Percentiles rank a stretch among this genome's conserved stretches.
phyloP scores from a whole-genome alignment of 2,329 filamentous ascomycete genomes.

The Pseudocercospora eumusae region DNA sequence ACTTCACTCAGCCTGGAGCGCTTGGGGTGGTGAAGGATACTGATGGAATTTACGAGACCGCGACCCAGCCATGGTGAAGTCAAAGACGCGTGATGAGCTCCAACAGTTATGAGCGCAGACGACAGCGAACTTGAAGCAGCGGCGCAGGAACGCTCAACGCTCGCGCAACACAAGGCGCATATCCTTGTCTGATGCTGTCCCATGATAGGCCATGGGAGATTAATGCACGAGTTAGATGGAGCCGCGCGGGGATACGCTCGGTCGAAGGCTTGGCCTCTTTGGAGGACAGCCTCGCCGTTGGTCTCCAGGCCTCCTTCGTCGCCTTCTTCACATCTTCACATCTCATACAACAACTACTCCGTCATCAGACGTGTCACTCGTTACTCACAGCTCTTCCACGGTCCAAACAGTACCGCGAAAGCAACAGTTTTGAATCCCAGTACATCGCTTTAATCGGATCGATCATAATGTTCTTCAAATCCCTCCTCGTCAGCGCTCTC shows the following conservation, averaged over 20 bases:
- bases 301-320: background rate
- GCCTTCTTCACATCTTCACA: background rate
- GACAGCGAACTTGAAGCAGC: background rate
- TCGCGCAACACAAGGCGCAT: background rate
- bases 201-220: conserved; percentile 3
- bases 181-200: background rate
- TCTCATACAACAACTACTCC: conserved; percentile 3
- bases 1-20: background rate
- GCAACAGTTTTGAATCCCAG: background rate
- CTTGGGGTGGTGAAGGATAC: background rate
- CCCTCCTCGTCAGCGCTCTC: conserved; percentile 50
- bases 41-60: background rate
- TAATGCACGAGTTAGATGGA: conserved; percentile 1
- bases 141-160: background rate
- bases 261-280: background rate
- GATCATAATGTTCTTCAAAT: conserved; percentile 54
- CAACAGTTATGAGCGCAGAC: background rate
- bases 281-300: background rate
- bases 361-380: conserved; percentile 10
- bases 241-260: background rate
- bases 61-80: background rate
- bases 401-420: conserved; percentile 8
- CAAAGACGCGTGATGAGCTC: background rate
- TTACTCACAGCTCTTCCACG: background rate
- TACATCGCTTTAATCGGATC: conserved; percentile 3